Base-by-base conservation (phyloP, 768 basidiomycete species). In the Plicaturopsis crispa region DNA sequence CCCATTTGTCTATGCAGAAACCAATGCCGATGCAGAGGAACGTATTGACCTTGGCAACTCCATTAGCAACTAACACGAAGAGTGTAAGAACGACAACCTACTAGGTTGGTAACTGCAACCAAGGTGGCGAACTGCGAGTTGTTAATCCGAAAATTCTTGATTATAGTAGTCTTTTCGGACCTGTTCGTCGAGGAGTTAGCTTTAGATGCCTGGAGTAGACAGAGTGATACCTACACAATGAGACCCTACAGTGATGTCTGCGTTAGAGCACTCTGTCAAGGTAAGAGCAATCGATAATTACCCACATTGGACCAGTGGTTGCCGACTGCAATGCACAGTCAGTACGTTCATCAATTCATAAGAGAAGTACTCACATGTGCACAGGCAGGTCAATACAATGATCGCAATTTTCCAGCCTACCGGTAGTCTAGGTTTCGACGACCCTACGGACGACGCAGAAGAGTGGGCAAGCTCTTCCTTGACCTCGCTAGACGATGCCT, bases 301-400 rank as follows among this genome's bases (percentile, higher is more conserved):
- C 61, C 40, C 42, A 65, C 63, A 42, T 62, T 64, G 12, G 63
- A 66, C 64, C 64, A 66, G 40, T 66, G 64, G 43, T 66, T 65
- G 3, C 64, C 64, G 35, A 66, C 64, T 66, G 38, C 6, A 31
- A 30, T 8, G 37, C 24, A 39, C 11, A 32, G 31, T 33, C 24
- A 37, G 12, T 31, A 41, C 14, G 35, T 19, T 23, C 19, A 8
- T 18, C 18, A 39, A 42, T 24, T 20, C 20, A 33, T 23, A 6
- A 21, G 5, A 19, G 7, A 8, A 10, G 8, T 18, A 59, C 65
- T 35, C 33, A 65, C 65, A 66, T 16, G 61, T 62, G 36, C 62
- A 63, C 41, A 66, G 41, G 49, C 65, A 66, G 4, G 62, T 65
- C 50, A 65, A 41, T 17, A 59, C 41, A 24, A 63, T 54, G 44